Conservation (phyloP, 106 monocot species). For the Acorus gramineus region DNA sequence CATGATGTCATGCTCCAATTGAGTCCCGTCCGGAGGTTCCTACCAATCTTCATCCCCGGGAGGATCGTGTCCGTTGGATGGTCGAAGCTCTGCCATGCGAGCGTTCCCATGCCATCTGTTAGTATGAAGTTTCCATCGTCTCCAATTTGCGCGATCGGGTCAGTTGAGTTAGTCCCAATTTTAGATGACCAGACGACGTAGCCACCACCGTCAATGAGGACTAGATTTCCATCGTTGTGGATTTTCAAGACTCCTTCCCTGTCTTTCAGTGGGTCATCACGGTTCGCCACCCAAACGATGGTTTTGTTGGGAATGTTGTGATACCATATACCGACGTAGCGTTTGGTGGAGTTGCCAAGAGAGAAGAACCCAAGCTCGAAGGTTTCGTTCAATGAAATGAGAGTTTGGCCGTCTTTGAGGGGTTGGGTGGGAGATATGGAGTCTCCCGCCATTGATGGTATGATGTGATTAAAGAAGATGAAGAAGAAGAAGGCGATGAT, state of each 20-base stretch:
- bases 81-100: constrained; percentile 36
- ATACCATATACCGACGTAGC: constrained; percentile 30
- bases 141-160: constrained; percentile 15
- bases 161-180: background rate
- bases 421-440: background rate
- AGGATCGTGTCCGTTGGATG: constrained; percentile 30
- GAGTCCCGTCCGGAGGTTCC: constrained; percentile 2
- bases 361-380: constrained; percentile 28
- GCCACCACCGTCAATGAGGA: constrained; percentile 7
- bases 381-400: constrained; percentile 7
- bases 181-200: constrained; percentile 1
- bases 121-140: constrained; percentile 16
- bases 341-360: background rate
- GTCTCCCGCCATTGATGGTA: background rate
- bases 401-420: constrained; percentile 5
- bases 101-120: background rate
- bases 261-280: constrained; percentile 2
- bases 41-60: background rate
- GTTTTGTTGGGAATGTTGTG: constrained; percentile 11
- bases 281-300: constrained; percentile 42
- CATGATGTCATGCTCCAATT: constrained; percentile 3
- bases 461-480: background rate
- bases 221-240: constrained; percentile 12
- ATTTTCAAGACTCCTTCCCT: constrained; percentile 9
- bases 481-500: background rate